These are phyloP conservation scores for Acmispon strigosus DNA, from an alignment of 306 rosid genomes.

Conservation along the genomic window DNA sequence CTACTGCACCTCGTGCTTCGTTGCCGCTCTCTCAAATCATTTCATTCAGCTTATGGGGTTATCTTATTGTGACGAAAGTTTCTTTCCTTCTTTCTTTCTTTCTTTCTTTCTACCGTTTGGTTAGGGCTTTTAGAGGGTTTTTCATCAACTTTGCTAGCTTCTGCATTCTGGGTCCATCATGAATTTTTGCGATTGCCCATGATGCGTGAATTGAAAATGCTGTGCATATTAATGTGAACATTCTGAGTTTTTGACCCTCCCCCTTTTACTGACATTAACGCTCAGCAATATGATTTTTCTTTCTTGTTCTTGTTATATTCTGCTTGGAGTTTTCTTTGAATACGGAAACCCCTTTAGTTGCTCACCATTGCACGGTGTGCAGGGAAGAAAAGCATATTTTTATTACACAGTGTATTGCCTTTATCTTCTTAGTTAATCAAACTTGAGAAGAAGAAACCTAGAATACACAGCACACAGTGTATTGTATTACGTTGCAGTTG, in stretches of 20 bases:
- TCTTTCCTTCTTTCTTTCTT: not conserved
- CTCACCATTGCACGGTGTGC: not conserved
- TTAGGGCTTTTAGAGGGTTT: not conserved
- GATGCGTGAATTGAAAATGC: not conserved
- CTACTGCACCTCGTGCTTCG: not conserved
- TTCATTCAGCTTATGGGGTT: conserved; percentile 13
- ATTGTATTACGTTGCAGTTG: not conserved
- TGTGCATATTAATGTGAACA: not conserved
- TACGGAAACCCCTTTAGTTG: not conserved
- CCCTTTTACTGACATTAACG: not conserved
- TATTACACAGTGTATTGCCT: not conserved
- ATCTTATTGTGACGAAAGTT: not conserved
- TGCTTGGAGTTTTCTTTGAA: not conserved
- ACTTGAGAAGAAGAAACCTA: not conserved
- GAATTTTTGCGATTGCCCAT: not conserved
- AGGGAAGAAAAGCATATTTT: not conserved
- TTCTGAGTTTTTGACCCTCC: not conserved
- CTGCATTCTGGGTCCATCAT: not conserved
- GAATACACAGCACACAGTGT: not conserved
- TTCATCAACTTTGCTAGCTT: conserved; percentile 1
- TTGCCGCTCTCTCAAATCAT: not conserved
- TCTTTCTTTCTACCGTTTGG: not conserved
- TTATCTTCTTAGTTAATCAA: not conserved
- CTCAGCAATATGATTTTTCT: not conserved
- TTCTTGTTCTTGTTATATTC: not conserved